Percentiles rank a stretch among this genome's conserved stretches.
Conservation (phyloP, 352 stramenopile genomes). For the Phytophthora citrophthora region DNA sequence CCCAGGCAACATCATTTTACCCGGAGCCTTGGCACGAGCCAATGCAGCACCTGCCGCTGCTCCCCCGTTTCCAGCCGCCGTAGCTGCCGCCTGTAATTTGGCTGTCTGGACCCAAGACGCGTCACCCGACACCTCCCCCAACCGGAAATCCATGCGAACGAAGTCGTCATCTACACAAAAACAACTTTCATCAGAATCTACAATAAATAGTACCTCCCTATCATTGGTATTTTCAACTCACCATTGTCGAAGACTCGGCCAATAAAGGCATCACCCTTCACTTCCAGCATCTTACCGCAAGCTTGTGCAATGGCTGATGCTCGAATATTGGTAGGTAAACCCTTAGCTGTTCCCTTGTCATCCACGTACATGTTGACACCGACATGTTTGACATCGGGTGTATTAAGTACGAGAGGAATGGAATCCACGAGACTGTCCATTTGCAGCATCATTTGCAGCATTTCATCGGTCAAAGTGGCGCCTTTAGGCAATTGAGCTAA, state of each 20-base stretch:
- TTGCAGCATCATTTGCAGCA: constrained; percentile 89
- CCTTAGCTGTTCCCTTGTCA: constrained; percentile 90
- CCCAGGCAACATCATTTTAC: constrained; percentile 37
- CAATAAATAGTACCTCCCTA: background rate
- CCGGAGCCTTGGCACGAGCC: constrained; percentile 32
- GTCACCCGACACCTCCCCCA: constrained; percentile 66
- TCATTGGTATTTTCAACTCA: constrained; percentile 28
- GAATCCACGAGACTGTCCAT: constrained; percentile 91
- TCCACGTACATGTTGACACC: constrained; percentile 92
- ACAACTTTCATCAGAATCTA: constrained; percentile 11
- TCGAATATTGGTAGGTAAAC: constrained; percentile 75
- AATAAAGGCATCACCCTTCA: constrained; percentile 89
- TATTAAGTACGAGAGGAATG: constrained; percentile 88
- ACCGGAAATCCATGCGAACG: constrained; percentile 80
- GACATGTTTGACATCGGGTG: constrained; percentile 66
- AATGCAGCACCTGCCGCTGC: constrained; percentile 29
- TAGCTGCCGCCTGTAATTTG: constrained; percentile 52
- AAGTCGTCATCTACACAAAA: constrained; percentile 76
- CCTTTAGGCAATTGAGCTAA: constrained; percentile 74
- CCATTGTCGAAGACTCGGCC: constrained; percentile 89
- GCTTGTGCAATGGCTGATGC: constrained; percentile 83
- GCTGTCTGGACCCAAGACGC: constrained; percentile 75
- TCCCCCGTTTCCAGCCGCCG: constrained; percentile 33
- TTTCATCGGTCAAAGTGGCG: constrained; percentile 66
- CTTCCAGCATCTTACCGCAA: constrained; percentile 84